Evolutionary conservation across 2,329 filamentous ascomycete genomes (phyloP), one percentile per base, ranked within the genome.

Genomic region (Hymenoscyphus occultus): DNA sequence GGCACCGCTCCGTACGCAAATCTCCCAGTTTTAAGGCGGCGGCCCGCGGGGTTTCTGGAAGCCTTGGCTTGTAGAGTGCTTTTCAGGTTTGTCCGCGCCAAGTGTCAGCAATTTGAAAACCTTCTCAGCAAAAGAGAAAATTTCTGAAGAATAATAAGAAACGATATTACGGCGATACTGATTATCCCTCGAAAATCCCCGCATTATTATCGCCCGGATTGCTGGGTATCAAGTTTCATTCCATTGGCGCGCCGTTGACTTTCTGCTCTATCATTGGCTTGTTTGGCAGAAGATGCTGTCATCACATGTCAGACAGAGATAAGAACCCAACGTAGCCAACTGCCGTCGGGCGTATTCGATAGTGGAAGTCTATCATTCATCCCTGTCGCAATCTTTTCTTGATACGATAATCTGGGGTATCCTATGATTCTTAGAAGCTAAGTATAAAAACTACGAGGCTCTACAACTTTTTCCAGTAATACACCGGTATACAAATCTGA

Each of bases 261-360:
- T 28, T 51, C 19, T 19, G 12, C 9, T n/a, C n/a, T 48, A 7
- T 48, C 45, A 19, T 22, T 22, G n/a, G n/a, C n/a, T 19, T n/a
- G 6, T 48, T 48, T 51, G 45, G 19, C 45, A 19, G 28, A 51
- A n/a, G 22, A 51, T 51, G n/a, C 22, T 22, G 45, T 51, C 45
- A 51, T 51, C 45, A 51, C 45, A 51, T 51, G 45, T 51, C 45
- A 28, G 45, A 12, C 45, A 22, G 45, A 51, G 45, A 51, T 51
- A 51, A 51, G 45, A 51, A 51, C 10, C 45, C 45, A 51, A 51
- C 45, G n/a, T 12, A 51, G 10, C 45, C 45, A 51, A 51, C 45
- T 51, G 45, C 45, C 45, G 45, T 19, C 45, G 45, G 45, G 45
- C 45, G 45, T 51, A 51, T 51, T 51, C 45, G 45, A 51, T 51